A percentile compares a stretch with the other conserved stretches of the same genome.
These are phyloP conservation scores for Hura crepitans DNA, from an alignment of 441 rosid genomes.

Conservation along the genomic window DNA sequence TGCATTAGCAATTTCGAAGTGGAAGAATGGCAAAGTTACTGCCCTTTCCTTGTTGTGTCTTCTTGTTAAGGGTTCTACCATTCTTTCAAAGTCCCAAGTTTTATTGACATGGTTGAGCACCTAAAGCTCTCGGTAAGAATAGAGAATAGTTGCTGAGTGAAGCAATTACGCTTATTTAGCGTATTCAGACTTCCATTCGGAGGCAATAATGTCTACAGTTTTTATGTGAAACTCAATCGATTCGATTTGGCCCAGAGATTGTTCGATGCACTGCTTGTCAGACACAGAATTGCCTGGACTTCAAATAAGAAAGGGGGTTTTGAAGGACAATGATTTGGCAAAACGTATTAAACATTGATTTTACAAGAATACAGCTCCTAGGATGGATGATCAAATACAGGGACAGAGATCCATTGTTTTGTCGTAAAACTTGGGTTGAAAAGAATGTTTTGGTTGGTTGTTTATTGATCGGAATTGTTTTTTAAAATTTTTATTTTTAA, in stretches of 20 bases:
- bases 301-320: slow-evolving; percentile 30
- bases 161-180: neutral
- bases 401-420: slow-evolving; percentile 33
- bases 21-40: slow-evolving; percentile 12
- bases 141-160: too few relatives aligned
- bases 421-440: slow-evolving; percentile 28
- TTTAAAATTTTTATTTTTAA: too few relatives aligned
- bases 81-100: too few relatives aligned
- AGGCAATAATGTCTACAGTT: slow-evolving; percentile 25
- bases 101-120: slow-evolving; percentile 33
- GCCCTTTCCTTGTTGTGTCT: too few relatives aligned
- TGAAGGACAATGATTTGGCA: slow-evolving; percentile 26
- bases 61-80: too few relatives aligned
- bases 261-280: slow-evolving; percentile 30
- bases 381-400: slow-evolving; percentile 21
- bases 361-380: slow-evolving; percentile 27
- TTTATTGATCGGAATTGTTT: too few relatives aligned
- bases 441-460: slow-evolving; percentile 34
- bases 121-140: slow-evolving; percentile 28
- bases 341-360: slow-evolving; percentile 34
- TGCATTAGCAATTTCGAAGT: neutral
- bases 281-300: slow-evolving; percentile 34
- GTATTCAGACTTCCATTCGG: slow-evolving; percentile 16
- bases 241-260: slow-evolving; percentile 22
- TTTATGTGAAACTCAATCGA: slow-evolving; percentile 23